These are phyloP conservation scores for Aspergillus niger DNA, from an alignment of 2,329 filamentous ascomycete genomes.

Conservation along the genomic window DNA sequence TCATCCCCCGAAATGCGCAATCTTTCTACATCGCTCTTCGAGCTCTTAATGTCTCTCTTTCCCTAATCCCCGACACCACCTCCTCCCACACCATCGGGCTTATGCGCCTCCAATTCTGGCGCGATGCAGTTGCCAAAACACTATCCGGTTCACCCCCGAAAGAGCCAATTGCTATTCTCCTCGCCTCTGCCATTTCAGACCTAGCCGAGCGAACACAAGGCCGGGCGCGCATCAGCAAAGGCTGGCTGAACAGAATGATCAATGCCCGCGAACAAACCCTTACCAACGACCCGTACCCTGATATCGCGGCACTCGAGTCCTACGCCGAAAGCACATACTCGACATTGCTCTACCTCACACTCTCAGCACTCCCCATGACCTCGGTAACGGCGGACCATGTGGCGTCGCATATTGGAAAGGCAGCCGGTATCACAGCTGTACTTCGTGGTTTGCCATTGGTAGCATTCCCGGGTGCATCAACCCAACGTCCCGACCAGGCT, in stretches of 20 bases:
- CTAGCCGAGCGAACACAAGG: slow-evolving; percentile 51
- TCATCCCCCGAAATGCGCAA: slow-evolving; percentile 72
- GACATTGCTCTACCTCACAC: slow-evolving; percentile 82
- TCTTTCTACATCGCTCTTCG: slow-evolving; percentile 89
- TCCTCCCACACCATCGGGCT: slow-evolving; percentile 83
- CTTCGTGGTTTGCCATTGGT: slow-evolving; percentile 85
- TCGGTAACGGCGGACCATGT: slow-evolving; percentile 89
- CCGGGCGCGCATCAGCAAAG: slow-evolving; percentile 60
- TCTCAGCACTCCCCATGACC: slow-evolving; percentile 75
- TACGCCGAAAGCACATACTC: slow-evolving; percentile 96
- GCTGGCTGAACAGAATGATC: slow-evolving; percentile 76
- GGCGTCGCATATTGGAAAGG: slow-evolving; percentile 93
- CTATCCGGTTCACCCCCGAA: slow-evolving; percentile 78
- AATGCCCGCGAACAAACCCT: slow-evolving; percentile 79
- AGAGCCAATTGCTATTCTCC: slow-evolving; percentile 84
- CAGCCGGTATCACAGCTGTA: slow-evolving; percentile 81
- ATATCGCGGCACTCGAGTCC: slow-evolving; percentile 71
- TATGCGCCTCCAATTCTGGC: slow-evolving; percentile 94
- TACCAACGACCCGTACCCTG: slow-evolving; percentile 78
- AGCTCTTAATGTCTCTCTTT: slow-evolving; percentile 89
- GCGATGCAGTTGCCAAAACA: slow-evolving; percentile 76
- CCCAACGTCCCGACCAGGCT: slow-evolving; percentile 56
- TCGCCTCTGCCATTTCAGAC: slow-evolving; percentile 70
- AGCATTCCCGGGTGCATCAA: slow-evolving; percentile 67
- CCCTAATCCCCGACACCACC: slow-evolving; percentile 84